These are phyloP conservation scores for Phylloporus sp. DNA, from an alignment of 768 basidiomycete species.

Conservation along the genomic window DNA sequence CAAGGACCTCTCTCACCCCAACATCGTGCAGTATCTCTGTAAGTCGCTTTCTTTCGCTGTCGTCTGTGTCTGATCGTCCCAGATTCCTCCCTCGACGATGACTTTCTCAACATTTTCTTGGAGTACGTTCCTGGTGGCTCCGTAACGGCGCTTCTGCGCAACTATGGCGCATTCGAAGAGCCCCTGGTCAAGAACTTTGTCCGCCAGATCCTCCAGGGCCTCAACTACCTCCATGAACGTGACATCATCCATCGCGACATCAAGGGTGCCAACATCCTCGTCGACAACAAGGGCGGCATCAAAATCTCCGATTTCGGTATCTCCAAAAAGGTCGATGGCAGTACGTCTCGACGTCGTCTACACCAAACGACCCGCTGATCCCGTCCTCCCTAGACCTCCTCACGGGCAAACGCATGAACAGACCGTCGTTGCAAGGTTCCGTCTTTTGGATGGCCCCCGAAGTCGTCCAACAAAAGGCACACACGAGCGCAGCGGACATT, in stretches of 20 bases:
- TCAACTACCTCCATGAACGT: slow-evolving; percentile 86
- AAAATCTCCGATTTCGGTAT: slow-evolving; percentile 98
- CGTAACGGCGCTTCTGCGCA: slow-evolving; percentile 80
- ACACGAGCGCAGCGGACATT: slow-evolving; percentile 90
- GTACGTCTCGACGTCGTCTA: slow-evolving; percentile 46
- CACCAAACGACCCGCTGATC: slow-evolving; percentile 31
- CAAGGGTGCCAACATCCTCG: slow-evolving; percentile 97
- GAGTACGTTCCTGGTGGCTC: slow-evolving; percentile 97
- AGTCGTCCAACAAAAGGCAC: slow-evolving; percentile 92
- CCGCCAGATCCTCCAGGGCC: slow-evolving; percentile 82
- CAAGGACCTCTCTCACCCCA: slow-evolving; percentile 87
- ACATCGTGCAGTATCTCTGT: slow-evolving; percentile 99
- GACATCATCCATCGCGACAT: slow-evolving; percentile 98
- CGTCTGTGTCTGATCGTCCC: neutral
- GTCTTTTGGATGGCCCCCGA: slow-evolving; percentile 99
- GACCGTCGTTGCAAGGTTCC: slow-evolving; percentile 93
- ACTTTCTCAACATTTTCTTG: slow-evolving; percentile 90
- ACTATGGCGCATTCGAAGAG: slow-evolving; percentile 94
- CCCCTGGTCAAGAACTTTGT: slow-evolving; percentile 88
- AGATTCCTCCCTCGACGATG: slow-evolving; percentile 94
- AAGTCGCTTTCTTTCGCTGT: slow-evolving; percentile 26
- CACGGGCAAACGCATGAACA: slow-evolving; percentile 66
- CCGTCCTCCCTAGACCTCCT: slow-evolving; percentile 32
- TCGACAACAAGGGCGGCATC: slow-evolving; percentile 95
- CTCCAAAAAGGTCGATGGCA: slow-evolving; percentile 95